Evolutionary conservation across 129 eudicot genomes (phyloP).

Genomic region (Escallonia rubra): DNA sequence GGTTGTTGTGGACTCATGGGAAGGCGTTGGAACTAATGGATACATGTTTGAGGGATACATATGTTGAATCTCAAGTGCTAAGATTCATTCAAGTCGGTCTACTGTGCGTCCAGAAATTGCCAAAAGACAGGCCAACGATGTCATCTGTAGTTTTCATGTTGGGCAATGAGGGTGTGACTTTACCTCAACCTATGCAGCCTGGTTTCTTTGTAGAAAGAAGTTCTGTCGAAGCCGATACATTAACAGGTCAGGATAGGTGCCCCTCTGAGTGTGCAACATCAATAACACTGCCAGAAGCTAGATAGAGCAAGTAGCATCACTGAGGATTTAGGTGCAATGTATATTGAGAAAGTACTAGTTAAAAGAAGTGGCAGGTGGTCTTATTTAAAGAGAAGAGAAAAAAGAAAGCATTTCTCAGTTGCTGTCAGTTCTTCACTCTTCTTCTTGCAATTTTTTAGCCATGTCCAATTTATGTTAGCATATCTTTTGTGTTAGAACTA

Average conservation of each 20-base stretch:
- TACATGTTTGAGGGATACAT: conserved; percentile 11
- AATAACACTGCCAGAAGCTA: not conserved
- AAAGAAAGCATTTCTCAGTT: no score
- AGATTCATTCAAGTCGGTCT: conserved; percentile 39
- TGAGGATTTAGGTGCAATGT: no score
- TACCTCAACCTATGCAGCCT: conserved; percentile 28
- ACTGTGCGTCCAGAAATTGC: conserved; percentile 33
- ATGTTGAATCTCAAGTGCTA: conserved; percentile 15
- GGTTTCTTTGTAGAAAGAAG: conserved; percentile 24
- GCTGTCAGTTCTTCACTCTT: no score
- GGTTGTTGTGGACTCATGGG: conserved; percentile 39
- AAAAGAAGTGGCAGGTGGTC: no score
- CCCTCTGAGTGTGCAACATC: conserved; percentile 2
- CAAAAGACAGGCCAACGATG: conserved; percentile 40
- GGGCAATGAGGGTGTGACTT: conserved; percentile 3
- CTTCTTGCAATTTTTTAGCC: no score
- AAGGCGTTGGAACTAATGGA: conserved; percentile 25
- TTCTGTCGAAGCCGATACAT: not conserved
- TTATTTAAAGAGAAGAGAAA: no score
- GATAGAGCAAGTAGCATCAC: not conserved
- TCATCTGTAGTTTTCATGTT: conserved; percentile 28
- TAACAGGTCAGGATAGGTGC: not conserved
- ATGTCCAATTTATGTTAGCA: no score
- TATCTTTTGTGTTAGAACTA: no score
- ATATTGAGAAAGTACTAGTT: no score